phyloP scores from a whole-genome alignment of 2,329 filamentous ascomycete species.

The Alternaria infectoria region DNA sequence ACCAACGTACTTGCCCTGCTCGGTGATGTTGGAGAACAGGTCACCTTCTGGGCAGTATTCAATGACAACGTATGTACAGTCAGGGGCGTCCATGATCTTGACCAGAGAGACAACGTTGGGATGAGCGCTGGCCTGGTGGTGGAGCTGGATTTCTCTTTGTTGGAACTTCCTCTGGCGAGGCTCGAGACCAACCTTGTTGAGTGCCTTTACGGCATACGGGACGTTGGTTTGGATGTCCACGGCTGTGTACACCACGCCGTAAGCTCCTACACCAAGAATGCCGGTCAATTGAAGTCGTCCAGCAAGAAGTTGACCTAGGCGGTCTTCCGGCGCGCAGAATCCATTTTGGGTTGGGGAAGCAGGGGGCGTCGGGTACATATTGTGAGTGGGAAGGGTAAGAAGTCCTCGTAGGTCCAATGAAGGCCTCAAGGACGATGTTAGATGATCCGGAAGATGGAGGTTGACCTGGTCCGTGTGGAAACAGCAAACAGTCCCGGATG shows the following conservation, averaged over 20 bases:
- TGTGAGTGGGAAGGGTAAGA: slow-evolving; percentile 28
- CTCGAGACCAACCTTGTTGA: slow-evolving; percentile 94
- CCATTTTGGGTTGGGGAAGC: slow-evolving; percentile 55
- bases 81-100: slow-evolving; percentile 88
- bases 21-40: slow-evolving; percentile 96
- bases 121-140: slow-evolving; percentile 87
- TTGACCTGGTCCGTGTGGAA: slow-evolving; percentile 10
- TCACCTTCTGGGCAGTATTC: slow-evolving; percentile 98
- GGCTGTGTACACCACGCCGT: slow-evolving; percentile 93
- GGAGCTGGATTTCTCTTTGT: slow-evolving; percentile 88
- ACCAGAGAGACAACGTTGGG: slow-evolving; percentile 92
- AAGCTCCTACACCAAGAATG: slow-evolving; percentile 91
- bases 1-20: slow-evolving; percentile 89
- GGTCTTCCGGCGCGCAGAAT: slow-evolving; percentile 72
- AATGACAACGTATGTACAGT: slow-evolving; percentile 95
- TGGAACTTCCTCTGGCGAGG: slow-evolving; percentile 87
- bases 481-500: slow-evolving; percentile 11
- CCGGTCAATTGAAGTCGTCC: slow-evolving; percentile 81
- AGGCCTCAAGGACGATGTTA: slow-evolving; percentile 48
- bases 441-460: slow-evolving; percentile 25
- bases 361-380: slow-evolving; percentile 59
- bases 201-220: slow-evolving; percentile 93
- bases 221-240: slow-evolving; percentile 80
- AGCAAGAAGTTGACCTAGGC: slow-evolving; percentile 82
- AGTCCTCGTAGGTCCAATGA: slow-evolving; percentile 50